Evolutionary conservation across 179 eudicot species (phyloP).

Genomic region (Actinidia arguta): DNA sequence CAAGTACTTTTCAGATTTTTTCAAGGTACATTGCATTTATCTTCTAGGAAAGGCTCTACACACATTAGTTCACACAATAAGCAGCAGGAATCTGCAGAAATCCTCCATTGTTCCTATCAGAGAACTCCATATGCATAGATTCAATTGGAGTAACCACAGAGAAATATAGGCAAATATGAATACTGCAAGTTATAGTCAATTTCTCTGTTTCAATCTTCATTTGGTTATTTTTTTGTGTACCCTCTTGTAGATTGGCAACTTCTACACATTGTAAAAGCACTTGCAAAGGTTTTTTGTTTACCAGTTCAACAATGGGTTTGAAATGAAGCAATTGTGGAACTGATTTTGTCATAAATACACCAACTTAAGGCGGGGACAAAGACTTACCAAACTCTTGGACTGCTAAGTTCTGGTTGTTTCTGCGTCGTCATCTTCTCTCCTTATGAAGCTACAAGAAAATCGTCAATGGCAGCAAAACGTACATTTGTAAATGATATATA

Average conservation of each 20-base stretch:
- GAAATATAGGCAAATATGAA: background rate
- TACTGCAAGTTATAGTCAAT: background rate
- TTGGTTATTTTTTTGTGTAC: background rate
- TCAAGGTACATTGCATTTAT: too few relatives aligned
- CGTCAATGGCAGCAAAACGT: background rate
- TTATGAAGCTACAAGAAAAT: background rate
- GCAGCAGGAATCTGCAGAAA: background rate
- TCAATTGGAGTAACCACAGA: conserved; percentile 3
- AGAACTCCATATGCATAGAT: background rate
- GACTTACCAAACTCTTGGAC: background rate
- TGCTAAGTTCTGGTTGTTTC: background rate
- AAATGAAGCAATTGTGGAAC: background rate
- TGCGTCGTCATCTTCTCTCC: background rate
- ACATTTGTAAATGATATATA: background rate
- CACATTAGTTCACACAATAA: background rate
- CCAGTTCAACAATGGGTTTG: background rate
- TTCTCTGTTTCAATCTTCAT: background rate
- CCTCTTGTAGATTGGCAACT: conserved; percentile 13
- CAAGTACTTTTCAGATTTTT: too few relatives aligned
- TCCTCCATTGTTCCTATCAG: background rate
- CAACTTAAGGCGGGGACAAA: too few relatives aligned
- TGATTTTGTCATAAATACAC: background rate
- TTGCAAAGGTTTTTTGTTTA: background rate
- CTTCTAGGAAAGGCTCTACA: too few relatives aligned
- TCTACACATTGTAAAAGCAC: background rate